These are phyloP conservation scores for Misopates orontium DNA, from an alignment of 257 asterid species.

Conservation along the genomic window DNA sequence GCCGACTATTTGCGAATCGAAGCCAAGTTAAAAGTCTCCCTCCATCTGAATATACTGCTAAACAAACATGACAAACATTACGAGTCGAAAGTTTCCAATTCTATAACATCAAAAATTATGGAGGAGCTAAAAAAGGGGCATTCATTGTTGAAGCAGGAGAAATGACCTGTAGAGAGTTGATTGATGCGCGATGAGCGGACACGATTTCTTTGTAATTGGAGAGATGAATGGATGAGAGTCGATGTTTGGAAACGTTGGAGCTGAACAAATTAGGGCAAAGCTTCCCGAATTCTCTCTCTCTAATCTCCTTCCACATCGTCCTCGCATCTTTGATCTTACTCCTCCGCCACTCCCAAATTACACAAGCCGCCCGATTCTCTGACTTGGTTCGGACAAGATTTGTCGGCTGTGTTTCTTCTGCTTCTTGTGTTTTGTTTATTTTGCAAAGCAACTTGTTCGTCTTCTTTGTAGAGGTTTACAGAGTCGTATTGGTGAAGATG, in stretches of 20 bases:
- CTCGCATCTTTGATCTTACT: constrained; percentile 82
- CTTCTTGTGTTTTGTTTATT: background rate
- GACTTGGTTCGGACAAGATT: constrained; percentile 16
- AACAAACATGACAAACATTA: no score
- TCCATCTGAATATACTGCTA: no score
- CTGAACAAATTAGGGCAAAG: constrained; percentile 80
- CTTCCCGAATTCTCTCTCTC: constrained; percentile 88
- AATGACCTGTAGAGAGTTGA: constrained; percentile 88
- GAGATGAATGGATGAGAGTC: constrained; percentile 74
- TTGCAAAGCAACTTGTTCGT: constrained; percentile 10
- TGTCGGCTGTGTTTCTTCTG: background rate
- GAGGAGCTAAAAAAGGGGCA: no score
- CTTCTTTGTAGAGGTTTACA: constrained; percentile 1
- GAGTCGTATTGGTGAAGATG: no score
- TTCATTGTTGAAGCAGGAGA: no score
- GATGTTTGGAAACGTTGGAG: constrained; percentile 55
- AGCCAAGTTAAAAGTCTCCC: no score
- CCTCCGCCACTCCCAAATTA: constrained; percentile 36
- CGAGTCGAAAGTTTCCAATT: background rate
- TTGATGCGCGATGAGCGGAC: constrained; percentile 86
- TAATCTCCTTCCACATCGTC: constrained; percentile 99
- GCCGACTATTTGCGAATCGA: no score
- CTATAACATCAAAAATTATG: background rate
- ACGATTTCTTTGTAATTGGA: constrained; percentile 90
- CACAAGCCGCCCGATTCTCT: constrained; percentile 36